phyloP scores from a whole-genome alignment of 192 early-diverging fungal species.

The Backusella westeae region DNA sequence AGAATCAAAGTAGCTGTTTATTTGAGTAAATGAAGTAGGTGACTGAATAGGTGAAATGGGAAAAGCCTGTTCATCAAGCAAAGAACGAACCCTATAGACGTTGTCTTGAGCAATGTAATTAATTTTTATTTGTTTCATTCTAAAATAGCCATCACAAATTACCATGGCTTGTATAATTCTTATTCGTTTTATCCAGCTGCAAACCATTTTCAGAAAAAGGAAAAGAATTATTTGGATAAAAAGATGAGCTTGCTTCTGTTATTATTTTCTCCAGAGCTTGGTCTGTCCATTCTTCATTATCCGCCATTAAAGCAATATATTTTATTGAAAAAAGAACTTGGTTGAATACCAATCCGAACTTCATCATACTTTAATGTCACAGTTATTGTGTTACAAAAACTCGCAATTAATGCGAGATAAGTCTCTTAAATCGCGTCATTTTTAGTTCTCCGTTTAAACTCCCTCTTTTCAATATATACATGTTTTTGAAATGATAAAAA shows the following conservation, averaged over 20 bases:
- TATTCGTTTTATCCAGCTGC: not conserved
- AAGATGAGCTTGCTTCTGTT: not conserved
- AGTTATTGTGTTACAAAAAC: not conserved
- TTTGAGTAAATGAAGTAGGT: not conserved
- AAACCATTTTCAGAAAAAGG: not conserved
- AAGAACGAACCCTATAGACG: not conserved
- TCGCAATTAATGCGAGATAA: conserved; percentile 15
- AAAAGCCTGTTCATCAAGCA: not conserved
- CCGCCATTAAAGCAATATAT: not conserved
- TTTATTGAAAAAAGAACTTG: not conserved
- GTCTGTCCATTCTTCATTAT: not conserved
- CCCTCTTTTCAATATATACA: not conserved
- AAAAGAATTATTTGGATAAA: not conserved
- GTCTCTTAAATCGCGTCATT: conserved; percentile 5
- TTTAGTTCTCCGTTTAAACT: not conserved
- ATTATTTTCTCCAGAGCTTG: not conserved
- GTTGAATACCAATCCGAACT: not conserved
- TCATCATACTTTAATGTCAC: not conserved
- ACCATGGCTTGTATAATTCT: not conserved
- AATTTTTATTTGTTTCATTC: not conserved
- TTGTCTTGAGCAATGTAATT: not conserved
- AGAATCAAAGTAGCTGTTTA: not conserved
- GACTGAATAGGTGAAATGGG: not conserved
- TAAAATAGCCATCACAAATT: not conserved
- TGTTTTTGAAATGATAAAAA: not conserved